Evolutionary conservation across 192 early-diverging fungal genomes (phyloP).

Genomic region (Phycomyces nitens): DNA sequence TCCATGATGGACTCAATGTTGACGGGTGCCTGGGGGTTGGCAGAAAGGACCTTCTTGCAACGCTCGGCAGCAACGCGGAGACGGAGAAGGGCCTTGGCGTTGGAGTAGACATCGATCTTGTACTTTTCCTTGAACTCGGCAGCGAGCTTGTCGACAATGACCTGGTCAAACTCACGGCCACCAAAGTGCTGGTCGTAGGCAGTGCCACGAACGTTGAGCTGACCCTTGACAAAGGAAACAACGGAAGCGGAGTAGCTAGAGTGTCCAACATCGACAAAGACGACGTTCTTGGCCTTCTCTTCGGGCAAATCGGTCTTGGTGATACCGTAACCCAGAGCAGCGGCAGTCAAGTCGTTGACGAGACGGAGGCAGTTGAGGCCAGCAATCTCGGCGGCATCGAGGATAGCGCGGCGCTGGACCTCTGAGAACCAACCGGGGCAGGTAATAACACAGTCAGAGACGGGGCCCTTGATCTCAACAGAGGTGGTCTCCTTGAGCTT

Average conservation of each 20-base stretch:
- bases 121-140: conserved; percentile 91
- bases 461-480: conserved; percentile 75
- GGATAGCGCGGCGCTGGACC: conserved; percentile 82
- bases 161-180: conserved; percentile 93
- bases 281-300: conserved; percentile 85
- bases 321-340: conserved; percentile 96
- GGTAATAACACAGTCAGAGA: conserved; percentile 92
- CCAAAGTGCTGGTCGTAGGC: conserved; percentile 94
- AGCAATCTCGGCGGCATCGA: conserved; percentile 83
- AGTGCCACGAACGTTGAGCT: conserved; percentile 86
- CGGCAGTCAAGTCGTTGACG: conserved; percentile 90
- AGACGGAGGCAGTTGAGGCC: conserved; percentile 88
- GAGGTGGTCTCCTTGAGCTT: conserved; percentile 89
- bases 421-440: conserved; percentile 95
- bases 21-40: conserved; percentile 86
- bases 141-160: conserved; percentile 82
- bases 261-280: conserved; percentile 94
- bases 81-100: conserved; percentile 88
- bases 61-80: conserved; percentile 86
- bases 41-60: conserved; percentile 94
- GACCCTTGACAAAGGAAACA: conserved; percentile 93
- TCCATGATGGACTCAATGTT: conserved; percentile 97
- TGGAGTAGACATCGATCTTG: conserved; percentile 87
- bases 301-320: conserved; percentile 97
- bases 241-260: conserved; percentile 73